A percentile compares a stretch with the other conserved stretches of the same genome.
Conservation (phyloP, 2,329 filamentous ascomycete genomes). For the Colletotrichum sp. region DNA sequence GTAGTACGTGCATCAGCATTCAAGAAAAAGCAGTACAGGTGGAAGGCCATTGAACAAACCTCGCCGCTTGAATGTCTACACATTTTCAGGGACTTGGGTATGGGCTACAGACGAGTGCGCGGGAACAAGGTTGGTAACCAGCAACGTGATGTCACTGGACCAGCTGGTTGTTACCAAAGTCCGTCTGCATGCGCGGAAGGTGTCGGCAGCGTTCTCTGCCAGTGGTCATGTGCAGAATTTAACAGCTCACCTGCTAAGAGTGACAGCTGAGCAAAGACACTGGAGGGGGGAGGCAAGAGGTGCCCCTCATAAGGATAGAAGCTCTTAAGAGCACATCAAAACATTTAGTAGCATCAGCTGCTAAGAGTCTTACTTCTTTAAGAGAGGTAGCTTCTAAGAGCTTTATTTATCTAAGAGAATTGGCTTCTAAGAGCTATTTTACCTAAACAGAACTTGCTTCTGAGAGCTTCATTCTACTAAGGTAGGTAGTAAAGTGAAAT, state of each 20-base stretch:
- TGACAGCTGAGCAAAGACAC: not conserved
- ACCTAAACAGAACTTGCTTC: not conserved
- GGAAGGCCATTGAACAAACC: not conserved
- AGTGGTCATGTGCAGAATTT: not conserved
- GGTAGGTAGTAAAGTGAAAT: too few relatives aligned
- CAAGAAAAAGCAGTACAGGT: accelerated
- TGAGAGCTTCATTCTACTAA: not conserved
- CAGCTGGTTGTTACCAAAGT: not conserved
- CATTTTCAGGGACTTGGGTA: not conserved
- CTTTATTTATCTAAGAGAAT: too few relatives aligned
- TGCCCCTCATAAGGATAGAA: not conserved
- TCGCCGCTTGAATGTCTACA: not conserved
- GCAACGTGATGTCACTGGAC: not conserved
- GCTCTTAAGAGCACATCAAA: not conserved
- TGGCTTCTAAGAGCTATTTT: not conserved
- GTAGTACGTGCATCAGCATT: not conserved
- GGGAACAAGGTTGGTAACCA: not conserved
- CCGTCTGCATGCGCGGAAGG: not conserved
- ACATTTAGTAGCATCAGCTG: not conserved
- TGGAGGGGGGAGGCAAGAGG: not conserved
- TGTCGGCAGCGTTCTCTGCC: not conserved
- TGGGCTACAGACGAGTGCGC: not conserved
- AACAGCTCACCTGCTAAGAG: not conserved
- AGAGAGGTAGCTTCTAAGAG: not conserved
- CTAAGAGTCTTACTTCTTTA: not conserved